phyloP scores from a whole-genome alignment of 1,284 basidiomycete species.

The Trametes hirsuta region DNA sequence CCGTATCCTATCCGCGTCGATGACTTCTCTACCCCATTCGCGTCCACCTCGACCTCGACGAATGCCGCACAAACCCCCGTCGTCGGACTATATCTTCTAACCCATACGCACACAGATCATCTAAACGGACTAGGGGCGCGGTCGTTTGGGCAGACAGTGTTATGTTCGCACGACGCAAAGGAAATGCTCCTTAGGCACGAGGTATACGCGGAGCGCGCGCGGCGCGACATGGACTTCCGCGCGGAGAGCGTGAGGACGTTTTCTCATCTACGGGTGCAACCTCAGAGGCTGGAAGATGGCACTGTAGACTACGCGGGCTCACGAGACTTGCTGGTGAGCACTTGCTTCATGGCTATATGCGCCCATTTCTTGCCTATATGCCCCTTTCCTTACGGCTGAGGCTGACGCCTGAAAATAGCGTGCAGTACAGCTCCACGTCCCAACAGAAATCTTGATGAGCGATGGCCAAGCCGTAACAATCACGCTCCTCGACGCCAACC shows the following conservation, averaged over 20 bases:
- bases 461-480: constrained; percentile 65
- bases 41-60: constrained; percentile 25
- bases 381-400: not conserved
- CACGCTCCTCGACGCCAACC: constrained; percentile 90
- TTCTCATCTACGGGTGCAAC: constrained; percentile 65
- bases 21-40: constrained; percentile 55
- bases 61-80: constrained; percentile 48
- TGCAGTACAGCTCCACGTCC: constrained; percentile 60
- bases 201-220: constrained; percentile 62
- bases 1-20: constrained; percentile 84
- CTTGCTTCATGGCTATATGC: not conserved
- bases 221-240: constrained; percentile 54
- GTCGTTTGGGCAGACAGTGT: constrained; percentile 66
- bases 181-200: constrained; percentile 81
- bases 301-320: constrained; percentile 49
- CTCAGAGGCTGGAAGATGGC: constrained; percentile 50
- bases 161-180: constrained; percentile 83
- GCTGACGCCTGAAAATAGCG: constrained; percentile 36
- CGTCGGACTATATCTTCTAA: constrained; percentile 68
- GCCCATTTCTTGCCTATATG: not conserved
- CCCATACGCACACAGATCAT: constrained; percentile 87
- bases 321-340: constrained; percentile 67
- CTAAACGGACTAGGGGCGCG: constrained; percentile 68
- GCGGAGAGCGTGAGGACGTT: constrained; percentile 65
- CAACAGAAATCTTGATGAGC: constrained; percentile 64